Evolutionary conservation across 2,329 filamentous ascomycete species (phyloP).

Genomic region (Lasiodiplodia hormozganensis): DNA sequence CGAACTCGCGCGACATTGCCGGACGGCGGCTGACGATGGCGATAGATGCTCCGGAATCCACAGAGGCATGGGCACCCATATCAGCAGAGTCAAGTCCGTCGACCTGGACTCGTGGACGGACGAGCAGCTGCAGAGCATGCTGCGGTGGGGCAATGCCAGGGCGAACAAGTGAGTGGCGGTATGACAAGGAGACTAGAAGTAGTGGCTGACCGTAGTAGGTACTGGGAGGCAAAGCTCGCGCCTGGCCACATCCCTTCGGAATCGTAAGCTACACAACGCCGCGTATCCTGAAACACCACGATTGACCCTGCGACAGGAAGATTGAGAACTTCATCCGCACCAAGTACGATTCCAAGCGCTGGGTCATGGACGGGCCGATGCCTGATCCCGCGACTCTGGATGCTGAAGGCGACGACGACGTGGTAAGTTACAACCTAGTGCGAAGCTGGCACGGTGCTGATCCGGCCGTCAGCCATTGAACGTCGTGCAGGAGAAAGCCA

Average conservation of each 20-base stretch:
- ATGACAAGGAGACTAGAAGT: neutral
- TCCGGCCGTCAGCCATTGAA: slow-evolving; percentile 62
- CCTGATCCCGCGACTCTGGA: slow-evolving; percentile 91
- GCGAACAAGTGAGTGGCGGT: slow-evolving; percentile 78
- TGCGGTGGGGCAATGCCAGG: slow-evolving; percentile 94
- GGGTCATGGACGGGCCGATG: slow-evolving; percentile 97
- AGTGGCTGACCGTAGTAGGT: slow-evolving; percentile 52
- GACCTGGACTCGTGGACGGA: slow-evolving; percentile 99
- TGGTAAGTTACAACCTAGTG: slow-evolving; percentile 62
- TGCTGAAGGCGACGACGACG: slow-evolving; percentile 83
- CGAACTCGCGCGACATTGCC: neutral
- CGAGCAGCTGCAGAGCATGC: slow-evolving; percentile 91
- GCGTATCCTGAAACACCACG: neutral
- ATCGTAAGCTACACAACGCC: slow-evolving; percentile 58
- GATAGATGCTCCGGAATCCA: slow-evolving; percentile 90
- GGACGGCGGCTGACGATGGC: slow-evolving; percentile 27
- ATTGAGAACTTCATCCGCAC: slow-evolving; percentile 99
- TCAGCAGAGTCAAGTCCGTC: slow-evolving; percentile 96
- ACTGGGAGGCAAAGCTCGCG: slow-evolving; percentile 96
- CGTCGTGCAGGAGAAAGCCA: slow-evolving; percentile 74
- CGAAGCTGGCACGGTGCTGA: slow-evolving; percentile 8
- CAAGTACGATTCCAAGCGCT: slow-evolving; percentile 98
- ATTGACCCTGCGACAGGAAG: slow-evolving; percentile 62
- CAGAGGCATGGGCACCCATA: slow-evolving; percentile 98
- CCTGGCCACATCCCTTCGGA: slow-evolving; percentile 92